phyloP scores from a whole-genome alignment of 2,329 filamentous ascomycete species.

The Phoma sp. region DNA sequence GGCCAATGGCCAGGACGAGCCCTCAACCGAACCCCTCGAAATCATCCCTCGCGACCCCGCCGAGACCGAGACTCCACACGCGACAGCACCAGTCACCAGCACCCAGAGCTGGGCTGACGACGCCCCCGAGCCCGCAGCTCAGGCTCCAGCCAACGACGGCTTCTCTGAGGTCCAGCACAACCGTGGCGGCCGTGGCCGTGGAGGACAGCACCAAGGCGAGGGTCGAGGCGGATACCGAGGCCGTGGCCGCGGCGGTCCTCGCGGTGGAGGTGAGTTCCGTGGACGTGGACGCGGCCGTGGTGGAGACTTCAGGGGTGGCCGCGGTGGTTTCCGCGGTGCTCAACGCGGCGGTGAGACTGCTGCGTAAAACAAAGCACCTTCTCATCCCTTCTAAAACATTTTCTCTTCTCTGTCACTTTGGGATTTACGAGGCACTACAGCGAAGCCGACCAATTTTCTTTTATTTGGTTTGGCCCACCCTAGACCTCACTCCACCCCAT shows the following conservation, averaged over 20 bases:
- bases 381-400: not conserved
- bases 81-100: conserved; percentile 60
- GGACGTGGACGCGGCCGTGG: conserved; percentile 53
- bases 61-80: conserved; percentile 73
- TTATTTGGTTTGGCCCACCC: conserved; percentile 20
- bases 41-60: conserved; percentile 73
- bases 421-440: conserved; percentile 16
- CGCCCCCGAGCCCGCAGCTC: conserved; percentile 51
- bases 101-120: conserved; percentile 85
- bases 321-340: conserved; percentile 46
- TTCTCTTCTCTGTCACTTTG: conserved; percentile 18
- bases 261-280: conserved; percentile 47
- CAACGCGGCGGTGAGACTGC: conserved; percentile 34
- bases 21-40: conserved; percentile 72
- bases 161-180: conserved; percentile 70
- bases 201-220: conserved; percentile 44
- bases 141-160: conserved; percentile 62
- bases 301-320: conserved; percentile 50
- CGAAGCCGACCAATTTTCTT: conserved; percentile 18
- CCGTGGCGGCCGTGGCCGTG: conserved; percentile 57
- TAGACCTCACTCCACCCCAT: conserved; percentile 21
- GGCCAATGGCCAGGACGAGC: conserved; percentile 54
- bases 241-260: conserved; percentile 54
- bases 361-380: conserved; percentile 13
- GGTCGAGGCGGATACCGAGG: conserved; percentile 63